These are phyloP conservation scores for Sugiyamaella grinbergsii DNA, from an alignment of 1,139 yeast genomes.

Conservation along the genomic window DNA sequence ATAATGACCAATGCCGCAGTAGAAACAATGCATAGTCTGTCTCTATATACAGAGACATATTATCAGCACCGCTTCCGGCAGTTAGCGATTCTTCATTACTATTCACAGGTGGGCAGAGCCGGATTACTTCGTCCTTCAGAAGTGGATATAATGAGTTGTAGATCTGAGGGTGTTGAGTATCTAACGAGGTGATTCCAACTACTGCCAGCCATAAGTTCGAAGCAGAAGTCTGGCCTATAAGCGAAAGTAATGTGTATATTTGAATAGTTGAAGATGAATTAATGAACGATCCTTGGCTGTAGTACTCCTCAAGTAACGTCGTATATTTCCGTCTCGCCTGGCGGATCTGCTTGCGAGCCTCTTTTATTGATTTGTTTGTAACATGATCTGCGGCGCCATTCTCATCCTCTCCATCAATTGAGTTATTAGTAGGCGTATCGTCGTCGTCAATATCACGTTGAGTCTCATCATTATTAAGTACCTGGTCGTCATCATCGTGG, in stretches of 20 bases:
- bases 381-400: no score
- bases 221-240: slow-evolving; percentile 73
- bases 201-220: slow-evolving; percentile 84
- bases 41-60: slow-evolving; percentile 62
- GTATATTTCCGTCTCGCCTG: slow-evolving; percentile 22
- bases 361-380: slow-evolving; percentile 10
- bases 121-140: slow-evolving; percentile 76
- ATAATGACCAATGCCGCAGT: slow-evolving; percentile 89
- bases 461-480: slow-evolving; percentile 17
- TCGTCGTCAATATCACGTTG: slow-evolving; percentile 12
- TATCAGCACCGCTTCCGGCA: slow-evolving; percentile 60
- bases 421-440: slow-evolving; percentile 8
- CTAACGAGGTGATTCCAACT: slow-evolving; percentile 84
- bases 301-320: slow-evolving; percentile 31
- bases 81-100: slow-evolving; percentile 19
- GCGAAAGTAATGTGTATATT: slow-evolving; percentile 74
- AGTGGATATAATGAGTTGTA: slow-evolving; percentile 74
- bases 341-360: slow-evolving; percentile 18
- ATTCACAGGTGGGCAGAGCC: slow-evolving; percentile 53
- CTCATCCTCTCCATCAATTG: slow-evolving; percentile 3
- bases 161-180: slow-evolving; percentile 71
- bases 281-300: slow-evolving; percentile 70
- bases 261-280: slow-evolving; percentile 77
- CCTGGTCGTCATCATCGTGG: slow-evolving; percentile 22
- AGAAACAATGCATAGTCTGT: slow-evolving; percentile 85